These are phyloP conservation scores for Aspergillus jensenii DNA, from an alignment of 2,329 filamentous ascomycete species.

Conservation along the genomic window DNA sequence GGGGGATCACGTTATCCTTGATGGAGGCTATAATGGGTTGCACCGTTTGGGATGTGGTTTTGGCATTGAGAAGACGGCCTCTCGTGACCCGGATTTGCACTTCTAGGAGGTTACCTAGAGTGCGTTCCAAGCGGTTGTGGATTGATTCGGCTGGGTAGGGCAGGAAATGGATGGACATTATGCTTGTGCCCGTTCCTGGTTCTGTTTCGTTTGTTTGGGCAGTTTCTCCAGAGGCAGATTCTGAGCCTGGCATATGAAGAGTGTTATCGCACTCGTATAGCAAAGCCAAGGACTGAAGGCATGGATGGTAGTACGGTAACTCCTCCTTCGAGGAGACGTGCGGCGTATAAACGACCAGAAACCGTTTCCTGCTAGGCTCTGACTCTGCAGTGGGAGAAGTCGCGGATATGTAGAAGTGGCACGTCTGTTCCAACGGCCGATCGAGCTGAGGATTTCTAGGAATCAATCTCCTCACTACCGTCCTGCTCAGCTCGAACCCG, in stretches of 20 bases:
- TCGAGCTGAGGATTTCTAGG: slow-evolving; percentile 80
- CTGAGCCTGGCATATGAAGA: no score
- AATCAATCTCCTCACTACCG: slow-evolving; percentile 73
- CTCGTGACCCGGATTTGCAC: slow-evolving; percentile 39
- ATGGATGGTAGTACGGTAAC: slow-evolving; percentile 86
- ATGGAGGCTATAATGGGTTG: slow-evolving; percentile 64
- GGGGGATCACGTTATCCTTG: slow-evolving; percentile 78
- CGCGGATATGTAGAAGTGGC: slow-evolving; percentile 60
- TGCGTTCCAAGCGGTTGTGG: slow-evolving; percentile 38
- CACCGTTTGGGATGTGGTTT: slow-evolving; percentile 53
- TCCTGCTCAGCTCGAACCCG: slow-evolving; percentile 53
- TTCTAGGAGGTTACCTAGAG: slow-evolving; percentile 36
- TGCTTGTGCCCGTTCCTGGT: slow-evolving; percentile 32
- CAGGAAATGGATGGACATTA: slow-evolving; percentile 53
- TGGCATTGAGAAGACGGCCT: slow-evolving; percentile 12
- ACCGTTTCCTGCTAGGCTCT: slow-evolving; percentile 13
- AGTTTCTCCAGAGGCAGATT: neutral
- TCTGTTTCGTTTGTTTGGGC: slow-evolving; percentile 15
- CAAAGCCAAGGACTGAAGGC: slow-evolving; percentile 71
- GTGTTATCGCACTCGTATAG: slow-evolving; percentile 56
- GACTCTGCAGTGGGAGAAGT: slow-evolving; percentile 6
- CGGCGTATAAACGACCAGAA: slow-evolving; percentile 73
- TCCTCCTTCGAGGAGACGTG: slow-evolving; percentile 63
- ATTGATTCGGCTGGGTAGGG: slow-evolving; percentile 46
- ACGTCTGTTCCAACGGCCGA: slow-evolving; percentile 75